Evolutionary conservation across 495 filamentous ascomycete species (phyloP).

Genomic region (Acidiella bohemica): DNA sequence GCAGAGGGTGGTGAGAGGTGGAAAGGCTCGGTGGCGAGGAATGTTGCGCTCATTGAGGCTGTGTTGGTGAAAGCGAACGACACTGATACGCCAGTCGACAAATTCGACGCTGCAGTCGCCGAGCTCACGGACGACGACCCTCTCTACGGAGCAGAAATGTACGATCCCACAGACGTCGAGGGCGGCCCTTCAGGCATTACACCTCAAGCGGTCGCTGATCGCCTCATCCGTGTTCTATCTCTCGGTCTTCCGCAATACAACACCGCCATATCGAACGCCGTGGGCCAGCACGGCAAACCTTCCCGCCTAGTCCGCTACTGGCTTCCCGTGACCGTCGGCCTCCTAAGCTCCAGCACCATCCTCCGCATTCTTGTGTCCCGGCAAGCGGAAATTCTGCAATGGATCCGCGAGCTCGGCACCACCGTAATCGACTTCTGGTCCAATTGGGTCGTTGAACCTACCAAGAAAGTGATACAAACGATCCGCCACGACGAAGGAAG

Average conservation of each 20-base stretch:
- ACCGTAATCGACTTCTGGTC: slow-evolving; percentile 81
- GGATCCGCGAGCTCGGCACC: slow-evolving; percentile 59
- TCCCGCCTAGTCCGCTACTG: slow-evolving; percentile 71
- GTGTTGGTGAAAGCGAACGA: slow-evolving; percentile 49
- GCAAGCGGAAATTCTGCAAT: slow-evolving; percentile 57
- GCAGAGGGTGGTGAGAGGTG: slow-evolving; percentile 40
- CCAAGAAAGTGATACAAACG: slow-evolving; percentile 69
- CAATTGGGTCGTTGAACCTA: slow-evolving; percentile 87
- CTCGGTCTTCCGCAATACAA: slow-evolving; percentile 47
- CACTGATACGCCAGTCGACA: slow-evolving; percentile 40
- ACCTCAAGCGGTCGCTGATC: slow-evolving; percentile 47
- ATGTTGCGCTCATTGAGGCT: slow-evolving; percentile 66
- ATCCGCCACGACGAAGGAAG: slow-evolving; percentile 83
- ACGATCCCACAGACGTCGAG: slow-evolving; percentile 20
- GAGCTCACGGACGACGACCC: slow-evolving; percentile 47
- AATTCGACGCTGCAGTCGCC: slow-evolving; percentile 67
- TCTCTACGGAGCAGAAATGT: slow-evolving; percentile 30
- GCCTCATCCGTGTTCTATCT: slow-evolving; percentile 52
- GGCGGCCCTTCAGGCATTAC: slow-evolving; percentile 23
- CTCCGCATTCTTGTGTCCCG: slow-evolving; percentile 59
- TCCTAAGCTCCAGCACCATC: slow-evolving; percentile 69
- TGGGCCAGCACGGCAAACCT: slow-evolving; percentile 56
- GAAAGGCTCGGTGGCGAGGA: slow-evolving; percentile 56
- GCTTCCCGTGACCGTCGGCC: slow-evolving; percentile 52
- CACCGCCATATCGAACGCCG: slow-evolving; percentile 34